Evolutionary conservation across 2,329 filamentous ascomycete species (phyloP), one percentile per base, ranked within the genome.

Genomic region (Alternaria arbusti): DNA sequence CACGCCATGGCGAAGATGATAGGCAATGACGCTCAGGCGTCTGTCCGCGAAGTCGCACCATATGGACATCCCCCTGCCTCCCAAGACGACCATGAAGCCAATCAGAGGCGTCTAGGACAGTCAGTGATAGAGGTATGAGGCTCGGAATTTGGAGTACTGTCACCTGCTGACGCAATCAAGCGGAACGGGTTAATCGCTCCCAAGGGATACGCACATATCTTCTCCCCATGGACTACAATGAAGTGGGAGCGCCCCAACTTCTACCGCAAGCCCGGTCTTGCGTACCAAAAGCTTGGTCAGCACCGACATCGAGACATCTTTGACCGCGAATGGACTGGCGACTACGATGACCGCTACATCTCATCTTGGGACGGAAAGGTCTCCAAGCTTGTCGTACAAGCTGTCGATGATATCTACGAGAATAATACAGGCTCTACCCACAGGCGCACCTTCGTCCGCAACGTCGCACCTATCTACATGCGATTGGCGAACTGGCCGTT

Each of bases 401-500:
- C 73, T 15, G 68, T 72, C 3, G 75, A 78, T 15, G 73, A 78
- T 2, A 75, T 78, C 12, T 77, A 75, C 50, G 73, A 78, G 43
- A 70, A 74, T 22, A 66, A 69, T 3, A 58, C 64, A 3, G 73
- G 70, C 9, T 67, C 65, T 12, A 77, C 74, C 4, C 75, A 75
- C 50, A 68, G 73, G 20, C 74, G 75, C 3, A 77, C 74, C 0
- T 75, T 73, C 64, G 69, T 78, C 26, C 71, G 73, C 2, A 77
- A 77, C 40, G 63, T 76, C 5, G 65, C 71, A 2, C 74, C 76
- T 1, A 20, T 70, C 9, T 74, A 67, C 22, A 57, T 78, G 23
- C 68, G 76, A 13, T 30, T 78, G 22, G 75, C 76, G 0, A 74
- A 77, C 17, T 78, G 76, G 76, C 74, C 75, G 1, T 70, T 73